Base-by-base conservation (phyloP, 805 yeast species). In the Lipomyces starkeyi region DNA sequence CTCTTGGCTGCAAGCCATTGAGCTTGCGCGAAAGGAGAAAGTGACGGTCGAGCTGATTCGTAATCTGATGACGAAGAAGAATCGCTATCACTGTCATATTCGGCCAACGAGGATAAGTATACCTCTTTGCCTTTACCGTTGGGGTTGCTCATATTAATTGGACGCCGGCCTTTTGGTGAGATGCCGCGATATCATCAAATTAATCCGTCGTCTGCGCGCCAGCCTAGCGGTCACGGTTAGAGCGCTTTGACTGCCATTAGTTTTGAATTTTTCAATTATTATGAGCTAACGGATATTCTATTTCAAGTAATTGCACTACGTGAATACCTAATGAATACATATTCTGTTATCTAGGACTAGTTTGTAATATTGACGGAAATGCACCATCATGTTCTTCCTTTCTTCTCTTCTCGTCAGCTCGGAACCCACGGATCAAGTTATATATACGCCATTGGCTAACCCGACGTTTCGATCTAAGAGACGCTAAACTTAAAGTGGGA, bases 1-100 rank as follows among this genome's bases (percentile, higher is more conserved):
- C 54, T 54, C 35, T 29, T 43, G 17, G 67, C 63, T 3, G 67
- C 67, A 20, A 60, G 61, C 13, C 13, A 11, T 4, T 63, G 47
- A 13, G 64, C 68, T 7, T 59, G n/a, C 37, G 40, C 13, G 29
- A 61, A 43, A 2, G 65, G 60, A 11, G 61, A 56, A 9, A 53
- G 49, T 3, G 56, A 53, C 2, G 40, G 35, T 22, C 22, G 22
- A 27, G 32, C 56, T 53, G 32, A 25, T 53, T 59, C 62, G 32
- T 34, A n/a, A 54, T 43, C 55, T 13, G 35, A 22, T 53, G 57
- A 27, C 47, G 54, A 8, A 47, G 20, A 20, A 34, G 62, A 40
- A 27, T 63, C 59, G 8, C 52, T 32, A 7, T 52, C 62, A 22
- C 59, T 40, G 32, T 61, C 59, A 37, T 4, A 14, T 53, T 56